Base-by-base conservation (phyloP, 1,284 basidiomycete genomes). In the Xanthoconium separans region DNA sequence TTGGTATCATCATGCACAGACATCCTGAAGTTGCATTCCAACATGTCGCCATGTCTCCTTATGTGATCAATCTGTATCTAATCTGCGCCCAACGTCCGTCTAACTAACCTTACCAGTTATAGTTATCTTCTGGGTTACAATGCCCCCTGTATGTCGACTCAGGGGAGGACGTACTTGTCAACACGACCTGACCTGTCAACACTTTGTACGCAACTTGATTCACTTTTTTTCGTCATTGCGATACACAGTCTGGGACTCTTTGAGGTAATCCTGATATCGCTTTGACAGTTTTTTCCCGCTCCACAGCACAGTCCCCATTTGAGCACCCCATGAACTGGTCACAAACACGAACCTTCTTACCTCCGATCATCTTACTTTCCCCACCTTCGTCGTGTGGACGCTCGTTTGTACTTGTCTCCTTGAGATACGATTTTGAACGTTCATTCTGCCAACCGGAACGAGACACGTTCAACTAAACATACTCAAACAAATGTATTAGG, bases 251-350 rank as follows among this genome's bases (percentile, higher is more conserved):
- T 50, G 51, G 45, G 45, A 53, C 29, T 24, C 36, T 12, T 58
- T 63, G 54, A 55, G n/a, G 61, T 55, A 65, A 65, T 51, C 13
- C 37, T 48, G 49, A 44, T 27, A 55, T 44, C 48, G 40, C 40
- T 50, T 50, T 54, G 47, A 55, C 53, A 47, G n/a, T 27, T 40
- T 40, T 48, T 57, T 64, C 51, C 49, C 51, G 55, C 45, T 52
- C 54, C 51, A 54, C 15, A 44, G 4, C 22, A n/a, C n/a, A n/a
- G n/a, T n/a, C n/a, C n/a, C n/a, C n/a, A n/a, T n/a, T n/a, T n/a
- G n/a, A n/a, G n/a, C n/a, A n/a, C n/a, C n/a, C n/a, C n/a, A n/a
- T n/a, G n/a, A n/a, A n/a, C 48, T 46, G 20, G n/a, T 36, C 33
- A 47, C 59, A 50, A 60, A 59, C 44, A 48, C 44, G 40, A 18